Conservation (phyloP, 352 stramenopile genomes). For the Globisporangium camurandrum region DNA sequence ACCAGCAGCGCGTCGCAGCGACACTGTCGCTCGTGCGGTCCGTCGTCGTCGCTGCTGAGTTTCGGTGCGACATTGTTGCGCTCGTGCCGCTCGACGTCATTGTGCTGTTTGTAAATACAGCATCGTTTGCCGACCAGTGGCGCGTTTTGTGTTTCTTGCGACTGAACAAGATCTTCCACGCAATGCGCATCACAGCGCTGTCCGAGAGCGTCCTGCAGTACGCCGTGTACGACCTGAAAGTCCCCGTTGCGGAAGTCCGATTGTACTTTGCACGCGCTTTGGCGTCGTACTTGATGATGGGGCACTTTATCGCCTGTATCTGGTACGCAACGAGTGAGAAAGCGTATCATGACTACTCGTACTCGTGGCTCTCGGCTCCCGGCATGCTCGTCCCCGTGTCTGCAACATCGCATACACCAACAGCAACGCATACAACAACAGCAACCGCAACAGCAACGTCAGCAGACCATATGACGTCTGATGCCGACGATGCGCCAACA, state of each 20-base stretch:
- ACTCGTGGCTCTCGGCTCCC: slow-evolving; percentile 50
- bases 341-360: slow-evolving; percentile 21
- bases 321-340: slow-evolving; percentile 47
- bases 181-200: slow-evolving; percentile 25
- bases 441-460: too few species aligned
- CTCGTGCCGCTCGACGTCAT: slow-evolving; percentile 47
- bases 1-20: neutral
- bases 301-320: slow-evolving; percentile 50
- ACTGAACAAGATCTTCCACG: slow-evolving; percentile 46
- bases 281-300: slow-evolving; percentile 43
- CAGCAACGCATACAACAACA: too few species aligned
- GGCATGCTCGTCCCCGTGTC: slow-evolving; percentile 37
- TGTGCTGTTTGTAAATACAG: slow-evolving; percentile 9
- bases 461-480: too few species aligned
- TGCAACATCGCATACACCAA: neutral
- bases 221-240: slow-evolving; percentile 44
- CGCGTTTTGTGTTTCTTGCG: slow-evolving; percentile 33
- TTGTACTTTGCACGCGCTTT: slow-evolving; percentile 46
- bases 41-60: slow-evolving; percentile 15
- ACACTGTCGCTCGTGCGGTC: neutral
- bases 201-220: slow-evolving; percentile 53
- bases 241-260: slow-evolving; percentile 27
- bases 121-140: slow-evolving; percentile 26
- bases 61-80: slow-evolving; percentile 31
- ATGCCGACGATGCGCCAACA: slow-evolving; percentile 1